Conservation (phyloP, 129 eudicot genomes). For the Glebionis coronaria region DNA sequence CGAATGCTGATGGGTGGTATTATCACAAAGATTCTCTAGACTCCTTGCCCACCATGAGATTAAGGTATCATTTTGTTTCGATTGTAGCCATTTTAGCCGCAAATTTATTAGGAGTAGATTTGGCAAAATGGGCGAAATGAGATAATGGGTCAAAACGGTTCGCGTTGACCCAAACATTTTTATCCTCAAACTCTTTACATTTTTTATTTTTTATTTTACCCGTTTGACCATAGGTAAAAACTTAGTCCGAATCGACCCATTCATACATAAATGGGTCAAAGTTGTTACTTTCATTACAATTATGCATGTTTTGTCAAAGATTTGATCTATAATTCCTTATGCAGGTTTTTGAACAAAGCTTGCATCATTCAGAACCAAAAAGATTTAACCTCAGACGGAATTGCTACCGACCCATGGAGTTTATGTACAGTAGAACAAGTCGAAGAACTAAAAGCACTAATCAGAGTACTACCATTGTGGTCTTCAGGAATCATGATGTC, state of each 20-base stretch:
- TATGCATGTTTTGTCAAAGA: not conserved
- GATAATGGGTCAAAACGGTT: not conserved
- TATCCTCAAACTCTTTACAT: not conserved
- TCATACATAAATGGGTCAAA: not conserved
- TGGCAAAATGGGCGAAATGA: not conserved
- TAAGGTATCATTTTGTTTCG: slow-evolving; percentile 25
- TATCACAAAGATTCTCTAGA: slow-evolving; percentile 28
- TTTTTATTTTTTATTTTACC: not conserved
- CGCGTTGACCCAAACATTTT: not conserved
- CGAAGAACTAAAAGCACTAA: slow-evolving; percentile 51
- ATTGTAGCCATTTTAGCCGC: not conserved
- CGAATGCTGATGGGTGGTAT: slow-evolving; percentile 31
- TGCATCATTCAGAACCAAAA: slow-evolving; percentile 44
- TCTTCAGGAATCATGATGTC: slow-evolving; percentile 55
- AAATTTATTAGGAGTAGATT: not conserved
- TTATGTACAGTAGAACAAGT: slow-evolving; percentile 44
- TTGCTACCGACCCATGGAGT: slow-evolving; percentile 44
- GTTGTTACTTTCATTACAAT: not conserved
- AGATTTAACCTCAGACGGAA: slow-evolving; percentile 38
- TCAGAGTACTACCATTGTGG: slow-evolving; percentile 51
- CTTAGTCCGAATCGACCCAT: not conserved
- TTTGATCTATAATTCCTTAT: slow-evolving; percentile 5
- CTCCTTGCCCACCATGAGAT: slow-evolving; percentile 27
- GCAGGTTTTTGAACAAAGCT: slow-evolving; percentile 57
- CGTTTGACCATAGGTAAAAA: not conserved